Conservation (phyloP, 306 rosid genomes). For the Vachellia collinsii region DNA sequence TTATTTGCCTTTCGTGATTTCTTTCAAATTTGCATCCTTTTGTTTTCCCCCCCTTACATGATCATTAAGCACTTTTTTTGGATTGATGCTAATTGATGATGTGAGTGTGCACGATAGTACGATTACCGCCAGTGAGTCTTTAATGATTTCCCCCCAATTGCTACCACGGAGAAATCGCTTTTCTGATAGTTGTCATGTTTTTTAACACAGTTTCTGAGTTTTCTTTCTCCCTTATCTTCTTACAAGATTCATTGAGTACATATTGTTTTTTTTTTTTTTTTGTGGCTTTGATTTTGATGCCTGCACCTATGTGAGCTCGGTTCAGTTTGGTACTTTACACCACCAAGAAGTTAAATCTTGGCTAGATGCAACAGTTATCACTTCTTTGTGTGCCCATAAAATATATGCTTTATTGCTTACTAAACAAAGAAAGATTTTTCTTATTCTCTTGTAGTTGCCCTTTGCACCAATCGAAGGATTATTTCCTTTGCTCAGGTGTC, state of each 20-base stretch:
- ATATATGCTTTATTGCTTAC: neutral
- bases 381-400: neutral
- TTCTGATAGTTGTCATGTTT: neutral
- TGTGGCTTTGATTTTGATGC: neutral
- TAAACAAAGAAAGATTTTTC: neutral
- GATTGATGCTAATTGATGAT: neutral
- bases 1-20: neutral
- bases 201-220: neutral
- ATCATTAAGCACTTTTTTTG: neutral
- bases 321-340: neutral
- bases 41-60: neutral
- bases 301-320: neutral
- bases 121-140: neutral
- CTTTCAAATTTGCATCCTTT: neutral
- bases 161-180: neutral
- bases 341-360: neutral
- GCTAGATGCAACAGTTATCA: neutral
- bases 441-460: neutral
- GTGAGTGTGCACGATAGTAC: neutral
- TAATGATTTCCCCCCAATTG: neutral
- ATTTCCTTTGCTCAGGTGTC: neutral
- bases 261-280: slow-evolving; percentile 1
- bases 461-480: neutral
- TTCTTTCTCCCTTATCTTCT: slow-evolving; percentile 11
- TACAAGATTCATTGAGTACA: neutral